Base-by-base conservation (phyloP, 306 rosid genomes). In the Canavalia gladiata region DNA sequence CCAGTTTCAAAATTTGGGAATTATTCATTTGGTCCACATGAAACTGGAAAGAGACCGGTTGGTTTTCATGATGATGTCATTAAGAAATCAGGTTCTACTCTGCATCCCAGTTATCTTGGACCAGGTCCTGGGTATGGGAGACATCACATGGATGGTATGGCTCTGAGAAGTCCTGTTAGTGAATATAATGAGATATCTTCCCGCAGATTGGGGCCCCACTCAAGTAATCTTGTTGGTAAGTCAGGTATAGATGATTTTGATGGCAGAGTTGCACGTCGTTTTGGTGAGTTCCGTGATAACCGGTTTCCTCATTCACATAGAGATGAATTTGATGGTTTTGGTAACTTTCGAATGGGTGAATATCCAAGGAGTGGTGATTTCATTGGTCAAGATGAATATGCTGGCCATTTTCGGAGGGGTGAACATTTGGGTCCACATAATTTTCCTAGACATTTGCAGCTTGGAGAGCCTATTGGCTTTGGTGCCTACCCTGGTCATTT, bases 311-410 rank as follows among this genome's bases (percentile, higher is more conserved):
- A 58, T 78, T 84, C 86, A 84, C 97, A 65, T 25, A 79, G 96
- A 81, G 91, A 87, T 64, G 97, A 91, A 77, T 90, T 93, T 88
- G 98, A 93, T 71, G 90, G 90, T 77, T 87, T 89, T 50, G 90
- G 89, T 78, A 92, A 86, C 45, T 80, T 88, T 81, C 95, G 89
- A 57, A 83, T 86, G 84, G 95, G 90, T 77, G 95, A 92, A 80
- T 90, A 79, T 85, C 79, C 88, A 66, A 91, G 94, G 86, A 74
- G 82, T 72, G 88, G 87, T 47, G 91, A 88, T 71, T 85, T 91
- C 57, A 84, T 87, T 83, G 92, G 94, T 82, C 92, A 82, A 49
- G 97, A 88, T 45, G 88, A 88, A 57, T 87, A 83, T 55, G 35
- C 58, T 82, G 90, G 89, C 70, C 95, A 74, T 79, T 82, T 82